Evolutionary conservation across 1,284 basidiomycete species (phyloP).

Genomic region (Spongispora temasekensis): DNA sequence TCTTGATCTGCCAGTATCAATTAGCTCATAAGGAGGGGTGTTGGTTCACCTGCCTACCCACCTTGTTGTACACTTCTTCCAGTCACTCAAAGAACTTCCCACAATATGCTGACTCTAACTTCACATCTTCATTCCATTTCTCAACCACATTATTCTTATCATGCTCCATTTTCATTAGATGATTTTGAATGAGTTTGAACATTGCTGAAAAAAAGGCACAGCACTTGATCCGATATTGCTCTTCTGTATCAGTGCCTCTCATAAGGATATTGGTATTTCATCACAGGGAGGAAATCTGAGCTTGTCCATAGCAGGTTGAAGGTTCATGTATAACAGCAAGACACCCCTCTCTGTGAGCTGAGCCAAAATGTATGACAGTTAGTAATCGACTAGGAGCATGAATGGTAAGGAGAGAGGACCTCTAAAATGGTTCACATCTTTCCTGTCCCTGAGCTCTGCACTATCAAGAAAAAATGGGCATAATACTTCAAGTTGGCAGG

Average conservation of each 20-base stretch:
- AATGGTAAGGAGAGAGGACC: not conserved
- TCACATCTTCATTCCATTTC: not conserved
- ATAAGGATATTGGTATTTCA: not conserved
- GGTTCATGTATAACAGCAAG: not conserved
- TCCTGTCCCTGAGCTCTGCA: not conserved
- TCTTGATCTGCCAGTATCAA: too few relatives aligned
- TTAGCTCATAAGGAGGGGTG: too few relatives aligned
- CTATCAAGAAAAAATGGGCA: not conserved
- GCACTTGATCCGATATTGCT: not conserved
- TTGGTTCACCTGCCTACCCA: too few relatives aligned
- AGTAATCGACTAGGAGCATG: not conserved
- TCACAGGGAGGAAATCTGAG: not conserved
- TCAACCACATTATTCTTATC: not conserved
- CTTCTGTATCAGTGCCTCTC: not conserved
- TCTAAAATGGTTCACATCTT: not conserved
- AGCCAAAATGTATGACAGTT: too few relatives aligned
- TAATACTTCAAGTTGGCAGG: too few relatives aligned
- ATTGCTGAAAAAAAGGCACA: not conserved
- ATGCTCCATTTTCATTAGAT: not conserved
- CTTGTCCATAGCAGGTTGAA: not conserved
- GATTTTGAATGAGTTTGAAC: not conserved
- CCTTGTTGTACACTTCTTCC: not conserved
- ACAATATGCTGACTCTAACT: not conserved
- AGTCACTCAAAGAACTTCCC: not conserved
- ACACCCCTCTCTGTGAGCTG: not conserved